Percentiles rank a stretch among this genome's conserved stretches.
These are phyloP conservation scores for Annona cherimola DNA, from an alignment of 164 flowering plant species.

Conservation along the genomic window DNA sequence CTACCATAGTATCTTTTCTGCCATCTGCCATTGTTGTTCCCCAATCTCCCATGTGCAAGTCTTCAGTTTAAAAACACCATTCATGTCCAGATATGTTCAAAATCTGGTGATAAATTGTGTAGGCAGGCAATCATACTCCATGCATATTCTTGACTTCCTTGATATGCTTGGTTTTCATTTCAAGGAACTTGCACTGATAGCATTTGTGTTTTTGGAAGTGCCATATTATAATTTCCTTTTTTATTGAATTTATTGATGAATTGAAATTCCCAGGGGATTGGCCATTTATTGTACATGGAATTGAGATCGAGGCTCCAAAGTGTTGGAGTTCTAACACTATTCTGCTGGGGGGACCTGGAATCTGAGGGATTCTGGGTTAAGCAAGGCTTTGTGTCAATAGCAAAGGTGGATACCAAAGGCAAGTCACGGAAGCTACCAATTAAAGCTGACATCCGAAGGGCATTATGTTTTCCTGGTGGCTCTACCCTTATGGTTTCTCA, in stretches of 20 bases:
- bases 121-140: no score
- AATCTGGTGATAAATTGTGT: no score
- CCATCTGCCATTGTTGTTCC: background rate
- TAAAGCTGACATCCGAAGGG: conserved; percentile 63
- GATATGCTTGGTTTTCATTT: background rate
- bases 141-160: background rate
- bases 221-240: background rate
- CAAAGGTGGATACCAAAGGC: conserved; percentile 70
- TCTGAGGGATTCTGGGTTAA: conserved; percentile 91
- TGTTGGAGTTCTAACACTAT: conserved; percentile 61
- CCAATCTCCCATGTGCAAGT: background rate
- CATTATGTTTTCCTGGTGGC: conserved; percentile 87
- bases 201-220: no score
- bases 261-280: conserved; percentile 59
- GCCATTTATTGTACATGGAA: conserved; percentile 49
- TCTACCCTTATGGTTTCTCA: conserved; percentile 87
- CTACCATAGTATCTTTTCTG: background rate
- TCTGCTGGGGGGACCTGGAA: conserved; percentile 90
- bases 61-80: background rate
- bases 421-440: conserved; percentile 68
- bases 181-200: background rate
- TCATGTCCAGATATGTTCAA: no score
- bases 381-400: conserved; percentile 77
- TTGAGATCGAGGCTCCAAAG: conserved; percentile 63
- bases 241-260: conserved; percentile 1